Base-by-base conservation (phyloP, 73 alveolate species). In the Urostyla sp. region DNA sequence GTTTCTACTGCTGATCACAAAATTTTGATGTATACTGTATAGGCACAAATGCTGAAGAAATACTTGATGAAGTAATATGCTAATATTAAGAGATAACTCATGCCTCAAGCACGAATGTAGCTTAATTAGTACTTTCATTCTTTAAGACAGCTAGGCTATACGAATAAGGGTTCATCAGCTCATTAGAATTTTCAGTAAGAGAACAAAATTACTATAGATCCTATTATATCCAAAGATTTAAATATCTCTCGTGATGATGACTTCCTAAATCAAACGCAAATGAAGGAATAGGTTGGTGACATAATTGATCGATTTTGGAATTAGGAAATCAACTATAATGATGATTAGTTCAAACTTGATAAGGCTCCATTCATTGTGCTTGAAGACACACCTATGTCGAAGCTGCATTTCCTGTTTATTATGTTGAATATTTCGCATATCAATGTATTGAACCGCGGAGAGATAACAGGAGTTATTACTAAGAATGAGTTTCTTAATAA, bases 351-450 rank as follows among this genome's bases (percentile, higher is more conserved):
- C 36, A 58, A 60, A 50, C 75, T 83, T 63, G 95, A 94, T 66
- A 91, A 88, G 63, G 89, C 98, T 20, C 95, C 96, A 34, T 85
- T 94, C 44, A 87, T 95, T 36, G 84, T 94, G n/a, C 84, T 91
- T 76, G 91, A 89, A 60, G 94, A 77, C 31, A 91, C 94, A 44
- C 94, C 97, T 5, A 52, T 85, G 52, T 63, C 95, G 23, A 86
- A 86, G 38, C 61, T 86, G 13, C 94, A 86, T 24, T 86, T 78
- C 75, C 38, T 86, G 28, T 86, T 86, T 43, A 86, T 80, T 21
- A 86, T 86, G 94, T 57, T 86, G 16, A 75, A 75, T 32, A 53
- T 86, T 37, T 53, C 86, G 7, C 84, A 86, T 21, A 69, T 86
- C 21, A 77, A 63, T 67, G 90, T 86, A 32, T 83, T 94, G 30